phyloP scores from a whole-genome alignment of 768 basidiomycete genomes.

The Lenzites betulinus region DNA sequence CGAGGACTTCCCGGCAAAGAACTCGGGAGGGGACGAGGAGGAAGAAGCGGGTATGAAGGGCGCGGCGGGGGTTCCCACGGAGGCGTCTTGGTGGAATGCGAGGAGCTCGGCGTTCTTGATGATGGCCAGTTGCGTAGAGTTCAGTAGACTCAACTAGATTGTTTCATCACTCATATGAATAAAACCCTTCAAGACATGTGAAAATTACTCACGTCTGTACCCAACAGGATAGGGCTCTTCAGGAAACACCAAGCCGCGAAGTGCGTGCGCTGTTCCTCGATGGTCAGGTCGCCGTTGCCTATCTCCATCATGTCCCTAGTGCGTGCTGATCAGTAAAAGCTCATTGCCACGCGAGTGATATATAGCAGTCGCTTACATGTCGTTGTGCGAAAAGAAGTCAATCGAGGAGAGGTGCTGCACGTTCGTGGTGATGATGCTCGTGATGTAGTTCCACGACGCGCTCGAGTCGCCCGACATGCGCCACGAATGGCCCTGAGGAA shows the following conservation, averaged over 20 bases:
- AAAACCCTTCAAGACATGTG: too few species aligned
- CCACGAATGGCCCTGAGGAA: conserved; percentile 52
- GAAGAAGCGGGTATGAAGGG: conserved; percentile 48
- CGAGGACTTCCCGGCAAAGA: conserved; percentile 49
- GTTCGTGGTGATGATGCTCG: conserved; percentile 46
- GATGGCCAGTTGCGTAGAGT: conserved; percentile 45
- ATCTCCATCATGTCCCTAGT: conserved; percentile 54
- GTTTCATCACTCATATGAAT: too few species aligned
- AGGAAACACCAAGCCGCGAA: conserved; percentile 62
- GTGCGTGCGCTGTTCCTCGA: conserved; percentile 54
- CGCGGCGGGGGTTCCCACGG: conserved; percentile 46
- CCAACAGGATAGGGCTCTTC: conserved; percentile 58
- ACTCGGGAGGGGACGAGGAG: conserved; percentile 51
- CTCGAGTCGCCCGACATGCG: conserved; percentile 51
- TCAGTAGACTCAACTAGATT: conserved; percentile 45
- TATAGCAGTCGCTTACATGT: conserved; percentile 42
- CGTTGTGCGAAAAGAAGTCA: conserved; percentile 53
- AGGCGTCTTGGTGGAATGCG: conserved; percentile 55
- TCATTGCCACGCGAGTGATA: too few species aligned
- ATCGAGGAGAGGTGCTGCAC: conserved; percentile 43
- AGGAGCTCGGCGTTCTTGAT: conserved; percentile 54
- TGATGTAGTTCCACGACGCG: conserved; percentile 54
- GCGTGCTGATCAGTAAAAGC: not conserved
- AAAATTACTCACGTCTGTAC: conserved; percentile 36
- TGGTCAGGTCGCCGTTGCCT: conserved; percentile 50